Conservation (phyloP, 2,329 filamentous ascomycete genomes). For the Penicillium hordei region DNA sequence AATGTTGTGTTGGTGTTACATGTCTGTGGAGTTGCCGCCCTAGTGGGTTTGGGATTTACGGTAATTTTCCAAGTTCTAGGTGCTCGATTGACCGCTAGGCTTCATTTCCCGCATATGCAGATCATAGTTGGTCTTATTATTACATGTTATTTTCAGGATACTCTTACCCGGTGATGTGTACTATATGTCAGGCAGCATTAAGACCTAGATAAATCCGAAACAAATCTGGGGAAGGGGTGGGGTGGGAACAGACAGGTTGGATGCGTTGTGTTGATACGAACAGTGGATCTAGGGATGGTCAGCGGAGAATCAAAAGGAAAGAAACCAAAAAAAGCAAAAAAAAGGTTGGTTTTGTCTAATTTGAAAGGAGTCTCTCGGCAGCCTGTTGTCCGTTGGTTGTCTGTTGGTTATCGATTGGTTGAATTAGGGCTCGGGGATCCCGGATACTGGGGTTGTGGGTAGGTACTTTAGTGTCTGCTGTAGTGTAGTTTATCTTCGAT, state of each 20-base stretch:
- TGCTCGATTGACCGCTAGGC: constrained; percentile 6
- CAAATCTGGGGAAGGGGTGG: constrained; percentile 14
- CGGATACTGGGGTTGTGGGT: constrained; percentile 4
- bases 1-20: not conserved
- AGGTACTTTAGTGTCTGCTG: not conserved
- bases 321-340: constrained; percentile 2
- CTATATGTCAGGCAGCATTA: not conserved
- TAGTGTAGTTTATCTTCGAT: not conserved
- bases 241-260: constrained; percentile 1
- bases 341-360: constrained; percentile 6
- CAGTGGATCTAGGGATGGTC: constrained; percentile 1
- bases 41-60: not conserved
- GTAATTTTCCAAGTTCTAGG: not conserved
- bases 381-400: not conserved
- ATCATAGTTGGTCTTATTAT: not conserved
- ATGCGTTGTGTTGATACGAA: not conserved
- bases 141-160: no score
- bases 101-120: constrained; percentile 15
- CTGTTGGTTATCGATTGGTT: constrained; percentile 5
- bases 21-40: not conserved
- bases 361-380: constrained; percentile 7
- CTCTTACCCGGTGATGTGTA: not conserved
- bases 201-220: constrained; percentile 1
- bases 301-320: not conserved
- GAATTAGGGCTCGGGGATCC: constrained; percentile 6